Percentiles rank a stretch among this genome's conserved stretches.
Conservation (phyloP, 1,139 yeast genomes). For the Saccharomyces uvarum region DNA sequence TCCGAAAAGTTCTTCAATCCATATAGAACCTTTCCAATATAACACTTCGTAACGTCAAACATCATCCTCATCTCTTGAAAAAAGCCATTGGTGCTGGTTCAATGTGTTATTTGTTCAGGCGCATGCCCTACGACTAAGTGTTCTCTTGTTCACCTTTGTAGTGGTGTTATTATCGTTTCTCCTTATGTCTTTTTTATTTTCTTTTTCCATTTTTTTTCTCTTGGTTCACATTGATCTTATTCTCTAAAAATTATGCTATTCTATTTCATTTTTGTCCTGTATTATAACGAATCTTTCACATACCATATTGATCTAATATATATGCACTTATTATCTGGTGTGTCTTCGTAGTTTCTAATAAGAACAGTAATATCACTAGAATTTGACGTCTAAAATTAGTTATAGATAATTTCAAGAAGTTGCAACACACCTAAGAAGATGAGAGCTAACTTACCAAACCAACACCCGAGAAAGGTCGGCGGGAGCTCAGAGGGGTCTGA, state of each 20-base stretch:
- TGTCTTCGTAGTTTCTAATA: not conserved
- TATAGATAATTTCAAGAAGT: not conserved
- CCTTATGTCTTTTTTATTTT: not conserved
- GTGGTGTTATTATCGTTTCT: not conserved
- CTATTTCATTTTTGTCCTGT: not conserved
- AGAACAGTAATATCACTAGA: not conserved
- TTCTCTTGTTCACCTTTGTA: not conserved
- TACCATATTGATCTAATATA: constrained; percentile 1
- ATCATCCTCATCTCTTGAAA: too few species aligned
- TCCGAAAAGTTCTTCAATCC: too few species aligned
- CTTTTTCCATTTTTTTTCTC: not conserved
- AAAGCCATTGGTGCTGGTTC: too few species aligned
- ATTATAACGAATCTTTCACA: not conserved
- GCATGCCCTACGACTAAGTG: not conserved
- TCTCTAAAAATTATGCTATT: not conserved
- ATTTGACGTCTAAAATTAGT: not conserved
- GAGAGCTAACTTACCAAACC: not conserved
- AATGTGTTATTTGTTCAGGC: too few species aligned
- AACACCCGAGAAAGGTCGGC: not conserved
- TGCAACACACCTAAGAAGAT: not conserved
- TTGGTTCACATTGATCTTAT: not conserved
- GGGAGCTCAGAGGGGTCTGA: not conserved
- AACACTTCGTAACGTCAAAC: too few species aligned
- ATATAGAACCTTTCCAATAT: too few species aligned
- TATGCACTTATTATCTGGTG: constrained; percentile 1